phyloP scores from a whole-genome alignment of 2,329 filamentous ascomycete genomes.

The Xylogone sp. region DNA sequence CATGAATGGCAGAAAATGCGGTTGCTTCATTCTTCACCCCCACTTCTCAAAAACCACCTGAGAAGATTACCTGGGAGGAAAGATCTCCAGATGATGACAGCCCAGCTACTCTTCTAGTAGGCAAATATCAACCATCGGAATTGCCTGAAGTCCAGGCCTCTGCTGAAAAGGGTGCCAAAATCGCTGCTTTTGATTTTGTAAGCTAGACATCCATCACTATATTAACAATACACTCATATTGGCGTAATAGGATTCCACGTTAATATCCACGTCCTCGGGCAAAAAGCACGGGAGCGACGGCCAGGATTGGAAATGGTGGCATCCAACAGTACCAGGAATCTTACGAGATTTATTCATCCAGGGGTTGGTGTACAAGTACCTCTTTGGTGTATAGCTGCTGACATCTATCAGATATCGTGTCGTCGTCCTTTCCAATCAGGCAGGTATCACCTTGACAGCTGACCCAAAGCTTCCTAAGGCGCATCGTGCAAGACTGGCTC shows the following conservation, averaged over 20 bases:
- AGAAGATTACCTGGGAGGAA: conserved; percentile 69
- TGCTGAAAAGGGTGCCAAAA: conserved; percentile 44
- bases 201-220: conserved; percentile 11
- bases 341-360: conserved; percentile 65
- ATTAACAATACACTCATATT: background rate
- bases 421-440: conserved; percentile 86
- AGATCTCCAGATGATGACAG: conserved; percentile 47
- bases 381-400: background rate
- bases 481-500: conserved; percentile 62
- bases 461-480: conserved; percentile 66
- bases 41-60: conserved; percentile 75
- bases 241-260: conserved; percentile 69
- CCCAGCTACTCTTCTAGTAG: conserved; percentile 65
- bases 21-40: conserved; percentile 88
- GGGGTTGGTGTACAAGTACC: conserved; percentile 44
- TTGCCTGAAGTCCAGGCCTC: conserved; percentile 13
- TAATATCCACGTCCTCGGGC: conserved; percentile 77
- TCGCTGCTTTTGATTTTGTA: conserved; percentile 70
- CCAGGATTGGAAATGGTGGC: conserved; percentile 94
- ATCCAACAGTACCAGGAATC: conserved; percentile 62
- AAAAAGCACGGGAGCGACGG: conserved; percentile 70
- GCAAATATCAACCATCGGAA: conserved; percentile 56
- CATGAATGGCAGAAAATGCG: conserved; percentile 52
- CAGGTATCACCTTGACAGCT: conserved; percentile 69
- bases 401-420: conserved; percentile 58